A percentile compares a stretch with the other conserved stretches of the same genome.
Evolutionary conservation across 192 early-diverging fungal species (phyloP).

Genomic region (Backusella mclennaniae): DNA sequence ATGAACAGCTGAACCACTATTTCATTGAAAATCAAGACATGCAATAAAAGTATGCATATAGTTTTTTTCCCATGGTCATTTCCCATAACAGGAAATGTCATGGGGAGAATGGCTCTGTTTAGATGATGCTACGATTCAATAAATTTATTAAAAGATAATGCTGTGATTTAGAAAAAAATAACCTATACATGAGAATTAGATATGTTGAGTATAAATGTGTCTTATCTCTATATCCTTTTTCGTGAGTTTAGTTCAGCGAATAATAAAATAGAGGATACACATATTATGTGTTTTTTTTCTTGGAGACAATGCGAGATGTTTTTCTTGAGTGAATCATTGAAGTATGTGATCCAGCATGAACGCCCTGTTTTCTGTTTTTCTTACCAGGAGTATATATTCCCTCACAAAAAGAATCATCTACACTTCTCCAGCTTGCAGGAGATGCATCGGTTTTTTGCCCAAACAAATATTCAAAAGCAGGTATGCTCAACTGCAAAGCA

Average conservation of each 20-base stretch:
- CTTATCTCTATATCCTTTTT: background rate
- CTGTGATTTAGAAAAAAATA: background rate
- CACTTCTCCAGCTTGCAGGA: constrained; percentile 44
- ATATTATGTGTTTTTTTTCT: background rate
- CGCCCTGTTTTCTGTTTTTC: background rate
- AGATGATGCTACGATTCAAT: background rate
- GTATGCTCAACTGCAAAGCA: constrained; percentile 13
- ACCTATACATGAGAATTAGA: background rate
- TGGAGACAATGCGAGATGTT: background rate
- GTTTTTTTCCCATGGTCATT: background rate
- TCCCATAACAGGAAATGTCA: background rate
- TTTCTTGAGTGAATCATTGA: background rate
- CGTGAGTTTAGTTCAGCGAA: background rate
- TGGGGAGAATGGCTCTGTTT: background rate
- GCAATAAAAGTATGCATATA: background rate
- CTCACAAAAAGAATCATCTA: constrained; percentile 38
- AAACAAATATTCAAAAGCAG: constrained; percentile 47
- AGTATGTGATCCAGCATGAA: background rate
- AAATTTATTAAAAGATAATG: background rate
- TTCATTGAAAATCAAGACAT: background rate
- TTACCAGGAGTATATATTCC: constrained; percentile 34
- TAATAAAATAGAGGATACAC: background rate
- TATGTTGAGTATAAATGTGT: background rate
- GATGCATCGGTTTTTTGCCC: constrained; percentile 44
- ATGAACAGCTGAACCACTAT: background rate